Evolutionary conservation across 257 asterid genomes (phyloP).

Genomic region (Nicotiana tomentosiformis): DNA sequence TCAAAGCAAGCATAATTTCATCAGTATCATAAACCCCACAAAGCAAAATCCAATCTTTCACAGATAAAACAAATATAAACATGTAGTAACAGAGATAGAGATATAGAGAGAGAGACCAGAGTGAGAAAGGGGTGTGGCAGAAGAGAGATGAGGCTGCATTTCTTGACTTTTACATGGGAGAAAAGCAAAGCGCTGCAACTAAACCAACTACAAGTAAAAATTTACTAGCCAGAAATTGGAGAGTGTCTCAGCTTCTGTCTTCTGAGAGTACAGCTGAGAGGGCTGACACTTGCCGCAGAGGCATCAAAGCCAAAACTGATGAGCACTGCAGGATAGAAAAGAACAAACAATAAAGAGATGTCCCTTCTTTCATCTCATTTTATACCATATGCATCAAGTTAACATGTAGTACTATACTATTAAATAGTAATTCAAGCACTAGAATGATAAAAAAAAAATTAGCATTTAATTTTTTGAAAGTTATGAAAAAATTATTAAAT

Average conservation of each 20-base stretch:
- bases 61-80: not conserved
- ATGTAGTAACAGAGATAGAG: not conserved
- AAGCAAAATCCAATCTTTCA: not conserved
- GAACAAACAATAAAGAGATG: not conserved
- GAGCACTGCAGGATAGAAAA: not conserved
- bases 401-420: not conserved
- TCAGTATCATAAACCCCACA: slow-evolving; percentile 2
- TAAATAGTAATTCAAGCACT: not conserved
- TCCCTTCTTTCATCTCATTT: not conserved
- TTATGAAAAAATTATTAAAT: too few species aligned
- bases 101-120: slow-evolving; percentile 3
- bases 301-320: not conserved
- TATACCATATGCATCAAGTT: not conserved
- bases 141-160: slow-evolving; percentile 20
- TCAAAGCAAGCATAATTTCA: not conserved
- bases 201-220: not conserved
- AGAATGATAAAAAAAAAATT: not conserved
- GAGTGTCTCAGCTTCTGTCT: slow-evolving; percentile 6
- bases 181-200: slow-evolving; percentile 8
- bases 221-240: not conserved
- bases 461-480: too few species aligned
- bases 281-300: slow-evolving; percentile 7
- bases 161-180: slow-evolving; percentile 15
- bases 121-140: not conserved
- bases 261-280: slow-evolving; percentile 2